Conservation (phyloP, 345 rosid genomes). For the Brassica rapa region DNA sequence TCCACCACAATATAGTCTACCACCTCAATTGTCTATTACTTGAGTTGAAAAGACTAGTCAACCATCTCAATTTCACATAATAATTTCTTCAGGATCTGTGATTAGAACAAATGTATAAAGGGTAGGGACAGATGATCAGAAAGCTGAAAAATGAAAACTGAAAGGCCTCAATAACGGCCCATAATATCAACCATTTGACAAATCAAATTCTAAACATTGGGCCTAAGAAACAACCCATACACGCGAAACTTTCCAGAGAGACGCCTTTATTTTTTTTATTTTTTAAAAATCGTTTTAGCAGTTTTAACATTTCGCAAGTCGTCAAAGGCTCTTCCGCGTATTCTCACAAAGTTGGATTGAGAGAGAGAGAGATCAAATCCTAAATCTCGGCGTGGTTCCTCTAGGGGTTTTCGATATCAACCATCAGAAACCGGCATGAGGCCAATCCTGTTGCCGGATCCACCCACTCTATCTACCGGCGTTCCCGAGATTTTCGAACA, state of each 20-base stretch:
- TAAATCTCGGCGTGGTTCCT: neutral
- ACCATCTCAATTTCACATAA: neutral
- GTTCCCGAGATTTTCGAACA: constrained; percentile 87
- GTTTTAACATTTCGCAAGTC: too few relatives aligned
- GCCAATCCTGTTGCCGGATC: constrained; percentile 90
- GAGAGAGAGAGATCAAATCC: neutral
- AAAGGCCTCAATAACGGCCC: neutral
- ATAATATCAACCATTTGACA: neutral
- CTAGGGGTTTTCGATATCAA: constrained; percentile 33
- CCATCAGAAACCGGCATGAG: constrained; percentile 51
- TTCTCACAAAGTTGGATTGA: too few relatives aligned
- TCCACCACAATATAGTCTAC: neutral
- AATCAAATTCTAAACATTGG: neutral
- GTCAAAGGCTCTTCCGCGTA: too few relatives aligned
- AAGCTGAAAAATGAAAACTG: too few relatives aligned
- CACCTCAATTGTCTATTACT: neutral
- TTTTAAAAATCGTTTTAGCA: too few relatives aligned
- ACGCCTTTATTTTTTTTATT: too few relatives aligned
- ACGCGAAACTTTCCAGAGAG: too few relatives aligned
- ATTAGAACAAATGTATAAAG: too few relatives aligned
- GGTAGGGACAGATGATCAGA: too few relatives aligned
- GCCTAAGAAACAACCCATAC: neutral
- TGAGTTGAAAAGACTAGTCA: neutral
- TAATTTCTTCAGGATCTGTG: neutral
- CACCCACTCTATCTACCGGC: constrained; percentile 65